Base-by-base conservation (phyloP, 2,329 filamentous ascomycete species). In the Esteya vermicola region DNA sequence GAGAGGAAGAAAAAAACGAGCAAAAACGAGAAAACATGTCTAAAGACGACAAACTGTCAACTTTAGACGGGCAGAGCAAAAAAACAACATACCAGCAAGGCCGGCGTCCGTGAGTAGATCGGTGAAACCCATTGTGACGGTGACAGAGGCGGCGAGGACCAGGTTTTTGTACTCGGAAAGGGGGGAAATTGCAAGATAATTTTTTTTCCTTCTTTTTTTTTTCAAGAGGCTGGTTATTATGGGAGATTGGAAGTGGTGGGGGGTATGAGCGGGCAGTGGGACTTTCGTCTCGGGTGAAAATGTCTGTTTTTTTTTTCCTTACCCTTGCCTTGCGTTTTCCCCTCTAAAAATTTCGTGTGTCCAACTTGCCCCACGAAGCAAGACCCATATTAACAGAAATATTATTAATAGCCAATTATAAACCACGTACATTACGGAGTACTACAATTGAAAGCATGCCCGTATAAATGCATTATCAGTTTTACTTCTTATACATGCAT, bases 91-190 rank as follows among this genome's bases (percentile, higher is more conserved):
- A 52, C 50, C 42, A 42, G 50, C 35, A 38, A 54, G 41, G 46
- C 51, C 51, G 39, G 48, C 47, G 43, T 52, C 50, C 46, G 51
- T 49, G 39, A 50, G 45, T 39, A 56, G 45, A 49, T 53, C 47
- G 45, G 51, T 42, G 51, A 54, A 54, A 45, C 51, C 51, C 51
- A 54, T 54, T 37, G 33, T 45, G 42, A 35, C 21, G n/a, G n/a
- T 13, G 9, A 27, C n/a, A 21, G 22, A 22, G 22, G 18, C n/a
- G 28, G 33, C 12, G 22, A 16, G 13, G 26, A 8, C 21, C 14
- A n/a, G 21, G 14, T 32, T 36, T 41, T 27, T 41, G 27, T 33
- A 33, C 42, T 26, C 25, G 36, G 31, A 28, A 38, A 33, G 27
- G 21, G 21, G 28, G 33, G 33, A 41, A 33, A 42, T 16, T 30